Evolutionary conservation across 2,329 filamentous ascomycete species (phyloP).

Genomic region (Penicillium brasilianum): DNA sequence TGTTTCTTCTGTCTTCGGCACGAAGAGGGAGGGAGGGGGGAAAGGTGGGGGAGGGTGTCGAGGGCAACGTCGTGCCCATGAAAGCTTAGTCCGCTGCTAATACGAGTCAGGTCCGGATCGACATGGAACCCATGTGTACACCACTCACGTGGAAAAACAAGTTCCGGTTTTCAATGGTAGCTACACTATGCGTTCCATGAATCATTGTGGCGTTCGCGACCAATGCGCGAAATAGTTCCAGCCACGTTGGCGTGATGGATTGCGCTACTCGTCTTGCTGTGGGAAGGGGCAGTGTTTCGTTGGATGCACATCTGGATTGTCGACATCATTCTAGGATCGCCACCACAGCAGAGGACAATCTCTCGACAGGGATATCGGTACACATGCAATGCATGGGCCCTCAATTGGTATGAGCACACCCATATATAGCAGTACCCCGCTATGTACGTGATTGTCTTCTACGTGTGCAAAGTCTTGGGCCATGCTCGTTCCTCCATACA

Average conservation of each 20-base stretch:
- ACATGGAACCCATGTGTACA: background rate
- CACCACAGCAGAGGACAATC: background rate
- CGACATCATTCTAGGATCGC: background rate
- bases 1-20: too few relatives aligned
- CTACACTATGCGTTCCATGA: background rate
- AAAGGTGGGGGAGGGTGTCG: background rate
- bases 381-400: background rate
- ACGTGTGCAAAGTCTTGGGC: background rate
- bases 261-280: background rate
- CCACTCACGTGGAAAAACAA: background rate
- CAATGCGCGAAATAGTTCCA: slow-evolving; percentile 3
- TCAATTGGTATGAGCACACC: background rate
- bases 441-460: background rate
- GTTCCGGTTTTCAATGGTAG: background rate
- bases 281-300: background rate
- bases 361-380: background rate
- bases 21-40: background rate
- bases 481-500: background rate
- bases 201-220: background rate
- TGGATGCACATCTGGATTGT: background rate
- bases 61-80: background rate
- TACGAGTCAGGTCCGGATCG: background rate
- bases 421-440: background rate
- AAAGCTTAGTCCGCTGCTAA: background rate
- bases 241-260: background rate